Conservation (phyloP, 805 yeast species). For the Yarrowia osloensis region DNA sequence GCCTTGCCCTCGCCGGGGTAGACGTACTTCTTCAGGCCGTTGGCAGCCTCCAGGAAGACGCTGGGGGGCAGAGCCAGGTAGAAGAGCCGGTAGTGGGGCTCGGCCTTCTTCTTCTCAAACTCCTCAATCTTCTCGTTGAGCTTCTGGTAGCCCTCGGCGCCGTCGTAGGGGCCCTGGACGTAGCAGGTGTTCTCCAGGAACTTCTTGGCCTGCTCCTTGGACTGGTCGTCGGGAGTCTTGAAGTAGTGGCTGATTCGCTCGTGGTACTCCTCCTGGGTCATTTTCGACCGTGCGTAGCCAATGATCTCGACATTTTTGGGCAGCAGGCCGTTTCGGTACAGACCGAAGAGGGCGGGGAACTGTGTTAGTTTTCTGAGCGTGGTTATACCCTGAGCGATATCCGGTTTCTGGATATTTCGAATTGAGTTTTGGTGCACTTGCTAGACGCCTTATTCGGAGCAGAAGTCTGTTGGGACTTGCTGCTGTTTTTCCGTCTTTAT, state of each 20-base stretch:
- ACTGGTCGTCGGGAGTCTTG: constrained; percentile 52
- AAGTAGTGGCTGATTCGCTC: constrained; percentile 65
- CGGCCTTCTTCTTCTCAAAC: constrained; percentile 56
- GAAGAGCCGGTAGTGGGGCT: constrained; percentile 72
- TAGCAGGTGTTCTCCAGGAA: constrained; percentile 71
- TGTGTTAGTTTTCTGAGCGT: constrained; percentile 32
- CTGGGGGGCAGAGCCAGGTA: constrained; percentile 95
- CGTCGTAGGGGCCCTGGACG: constrained; percentile 77
- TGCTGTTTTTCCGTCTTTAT: constrained; percentile 21
- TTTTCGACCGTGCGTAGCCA: constrained; percentile 88
- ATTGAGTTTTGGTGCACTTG: constrained; percentile 13
- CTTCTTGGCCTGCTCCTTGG: constrained; percentile 49
- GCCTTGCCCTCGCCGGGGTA: constrained; percentile 69
- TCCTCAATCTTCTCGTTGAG: constrained; percentile 58
- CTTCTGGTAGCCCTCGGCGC: constrained; percentile 66
- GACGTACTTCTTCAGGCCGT: constrained; percentile 64
- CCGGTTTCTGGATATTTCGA: neutral
- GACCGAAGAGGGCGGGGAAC: constrained; percentile 49
- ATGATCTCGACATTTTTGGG: constrained; percentile 70
- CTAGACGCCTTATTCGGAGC: constrained; percentile 17
- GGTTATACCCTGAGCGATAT: too few species aligned
- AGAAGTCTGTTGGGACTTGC: constrained; percentile 22
- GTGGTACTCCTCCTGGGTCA: constrained; percentile 67
- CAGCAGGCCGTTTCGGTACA: constrained; percentile 69
- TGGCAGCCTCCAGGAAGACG: constrained; percentile 78